Conservation (phyloP, 2,329 filamentous ascomycete species). For the Bipolaris zeicola region DNA sequence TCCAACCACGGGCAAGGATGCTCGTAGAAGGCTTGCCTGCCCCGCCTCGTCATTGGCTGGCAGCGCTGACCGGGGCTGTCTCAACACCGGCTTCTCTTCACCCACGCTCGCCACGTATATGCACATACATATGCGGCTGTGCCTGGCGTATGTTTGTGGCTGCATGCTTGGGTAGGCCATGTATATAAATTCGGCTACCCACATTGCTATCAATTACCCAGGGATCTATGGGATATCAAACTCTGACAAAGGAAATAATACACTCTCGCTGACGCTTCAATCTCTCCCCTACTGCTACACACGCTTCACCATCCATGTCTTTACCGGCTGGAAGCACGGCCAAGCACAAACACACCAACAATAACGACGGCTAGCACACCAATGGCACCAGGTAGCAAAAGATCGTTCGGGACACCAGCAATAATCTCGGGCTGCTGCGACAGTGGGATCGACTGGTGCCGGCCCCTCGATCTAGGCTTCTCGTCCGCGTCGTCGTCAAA, state of each 20-base stretch:
- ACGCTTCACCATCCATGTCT: background rate
- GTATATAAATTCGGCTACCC: slow-evolving; percentile 13
- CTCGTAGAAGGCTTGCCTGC: slow-evolving; percentile 2
- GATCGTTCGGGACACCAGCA: slow-evolving; percentile 88
- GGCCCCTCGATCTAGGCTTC: slow-evolving; percentile 41
- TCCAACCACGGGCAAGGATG: slow-evolving; percentile 16
- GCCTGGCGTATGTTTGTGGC: background rate
- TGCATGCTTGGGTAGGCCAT: background rate
- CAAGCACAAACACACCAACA: slow-evolving; percentile 87
- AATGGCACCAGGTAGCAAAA: slow-evolving; percentile 90
- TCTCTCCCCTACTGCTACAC: background rate
- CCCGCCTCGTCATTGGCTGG: slow-evolving; percentile 15
- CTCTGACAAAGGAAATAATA: slow-evolving; percentile 16
- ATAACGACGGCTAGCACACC: slow-evolving; percentile 95
- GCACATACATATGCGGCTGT: background rate
- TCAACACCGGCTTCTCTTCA: background rate
- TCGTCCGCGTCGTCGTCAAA: slow-evolving; percentile 64
- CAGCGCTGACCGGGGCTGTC: background rate
- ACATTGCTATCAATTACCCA: slow-evolving; percentile 15
- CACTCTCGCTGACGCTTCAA: slow-evolving; percentile 5
- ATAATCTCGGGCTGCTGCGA: slow-evolving; percentile 77
- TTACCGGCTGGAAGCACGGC: slow-evolving; percentile 62
- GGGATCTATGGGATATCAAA: slow-evolving; percentile 19
- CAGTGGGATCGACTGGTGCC: slow-evolving; percentile 52
- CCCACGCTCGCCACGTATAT: background rate